Base-by-base conservation (phyloP, 2,329 filamentous ascomycete species). In the Colletotrichum sp. region DNA sequence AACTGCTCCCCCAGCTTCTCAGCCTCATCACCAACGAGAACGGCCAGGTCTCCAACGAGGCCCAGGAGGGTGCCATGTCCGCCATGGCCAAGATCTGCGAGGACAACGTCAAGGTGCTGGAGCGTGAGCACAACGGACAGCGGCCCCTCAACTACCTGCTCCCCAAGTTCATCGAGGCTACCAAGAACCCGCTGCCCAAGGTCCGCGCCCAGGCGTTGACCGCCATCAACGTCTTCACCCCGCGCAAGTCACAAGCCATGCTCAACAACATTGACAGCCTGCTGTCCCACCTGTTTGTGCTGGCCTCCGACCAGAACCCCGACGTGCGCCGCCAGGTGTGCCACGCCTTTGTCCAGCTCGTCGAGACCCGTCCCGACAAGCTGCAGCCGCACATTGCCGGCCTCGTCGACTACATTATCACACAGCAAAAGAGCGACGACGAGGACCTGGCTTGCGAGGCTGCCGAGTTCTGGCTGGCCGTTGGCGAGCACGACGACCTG, bases 31-130 rank as follows among this genome's bases (percentile, higher is more conserved):
- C 91, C 79, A 98, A 98, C 84, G 86, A 92, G 72, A 89, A 88
- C 62, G 93, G 94, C 55, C 92, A 93, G 77, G 88, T 93, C 26
- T 88, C 95, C 8, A 87, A 90, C 59, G 91, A 95, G 81, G 93
- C 94, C 15, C 96, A 98, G 83, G 96, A 99, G 84, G 96, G 96
- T 77, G 96, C 95, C 80, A 98, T 99, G 94, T 92, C 95, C 65
- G 96, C 97, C 64, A 89, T 99, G 84, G 89, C 94, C 83, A 99
- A 99, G 88, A 96, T 99, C 77, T 99, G 97, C 85, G 97, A 99
- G 85, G 97, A 99, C 86, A 98, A 98, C 86, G 93, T 92, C 81
- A 95, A 94, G 83, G 90, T 95, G 75, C 88, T 99, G 70, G 95
- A 98, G 85, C 93, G 93, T 80, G 95, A 98, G 78, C 95, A 98